Percentiles rank a stretch among this genome's conserved stretches.
Conservation (phyloP, 768 basidiomycete genomes). For the Suillus placidus region DNA sequence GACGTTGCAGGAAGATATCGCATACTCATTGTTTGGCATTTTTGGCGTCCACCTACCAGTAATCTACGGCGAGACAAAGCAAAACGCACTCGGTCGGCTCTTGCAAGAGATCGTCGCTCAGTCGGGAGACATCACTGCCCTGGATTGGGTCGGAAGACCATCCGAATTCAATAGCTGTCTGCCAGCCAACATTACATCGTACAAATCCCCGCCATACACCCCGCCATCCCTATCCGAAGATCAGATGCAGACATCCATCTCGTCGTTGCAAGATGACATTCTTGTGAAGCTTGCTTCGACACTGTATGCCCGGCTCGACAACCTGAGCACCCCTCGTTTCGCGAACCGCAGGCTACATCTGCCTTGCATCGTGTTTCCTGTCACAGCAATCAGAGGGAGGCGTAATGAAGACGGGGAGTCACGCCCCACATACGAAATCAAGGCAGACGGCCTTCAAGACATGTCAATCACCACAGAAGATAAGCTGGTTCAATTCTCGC, state of each 20-base stretch:
- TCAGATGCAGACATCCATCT: not conserved
- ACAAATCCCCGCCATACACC: not conserved
- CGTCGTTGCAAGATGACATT: not conserved
- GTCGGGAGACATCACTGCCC: not conserved
- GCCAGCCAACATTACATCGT: not conserved
- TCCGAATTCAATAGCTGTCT: not conserved
- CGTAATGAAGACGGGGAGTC: not conserved
- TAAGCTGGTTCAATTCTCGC: not conserved
- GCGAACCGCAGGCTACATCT: not conserved
- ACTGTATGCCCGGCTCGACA: not conserved
- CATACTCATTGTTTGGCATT: not conserved
- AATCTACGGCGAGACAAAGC: not conserved
- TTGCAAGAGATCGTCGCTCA: slow-evolving; percentile 1
- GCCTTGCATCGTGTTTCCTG: not conserved
- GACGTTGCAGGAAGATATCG: not conserved
- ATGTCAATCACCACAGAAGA: not conserved
- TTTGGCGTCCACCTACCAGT: not conserved
- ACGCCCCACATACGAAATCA: not conserved
- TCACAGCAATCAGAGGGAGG: not conserved
- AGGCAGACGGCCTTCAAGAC: not conserved
- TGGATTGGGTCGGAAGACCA: not conserved
- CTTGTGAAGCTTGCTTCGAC: not conserved
- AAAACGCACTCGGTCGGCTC: not conserved
- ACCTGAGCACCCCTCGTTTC: not conserved
- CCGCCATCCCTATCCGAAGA: not conserved